Evolutionary conservation across 441 rosid genomes (phyloP).

Genomic region (Manihot esculenta): DNA sequence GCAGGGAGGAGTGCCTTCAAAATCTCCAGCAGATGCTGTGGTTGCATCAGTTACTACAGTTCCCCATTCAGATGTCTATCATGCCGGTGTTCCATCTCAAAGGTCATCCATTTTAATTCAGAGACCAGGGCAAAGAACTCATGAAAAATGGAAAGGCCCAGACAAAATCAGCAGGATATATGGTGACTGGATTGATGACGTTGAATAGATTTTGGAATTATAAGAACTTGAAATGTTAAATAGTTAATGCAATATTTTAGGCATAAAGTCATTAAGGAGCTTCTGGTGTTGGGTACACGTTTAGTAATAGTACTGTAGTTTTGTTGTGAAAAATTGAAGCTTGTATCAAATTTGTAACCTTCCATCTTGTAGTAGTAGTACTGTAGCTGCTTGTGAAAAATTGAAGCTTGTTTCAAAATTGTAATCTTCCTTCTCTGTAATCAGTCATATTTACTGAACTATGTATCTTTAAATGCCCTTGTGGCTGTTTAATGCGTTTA

Average conservation of each 20-base stretch:
- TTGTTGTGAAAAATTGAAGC: background rate
- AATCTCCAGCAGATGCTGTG: slow-evolving; percentile 46
- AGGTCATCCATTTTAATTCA: slow-evolving; percentile 51
- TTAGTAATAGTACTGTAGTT: background rate
- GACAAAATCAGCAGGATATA: slow-evolving; percentile 89
- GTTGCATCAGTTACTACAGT: slow-evolving; percentile 44
- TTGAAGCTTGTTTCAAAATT: slow-evolving; percentile 23
- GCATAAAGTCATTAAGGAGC: too few species aligned
- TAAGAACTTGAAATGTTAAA: background rate
- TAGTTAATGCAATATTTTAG: slow-evolving; percentile 8
- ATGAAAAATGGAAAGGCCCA: slow-evolving; percentile 94
- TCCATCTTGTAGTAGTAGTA: background rate
- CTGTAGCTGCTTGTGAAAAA: background rate
- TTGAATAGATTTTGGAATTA: slow-evolving; percentile 20
- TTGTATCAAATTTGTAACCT: background rate
- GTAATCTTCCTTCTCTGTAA: slow-evolving; percentile 25
- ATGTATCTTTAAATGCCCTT: slow-evolving; percentile 11
- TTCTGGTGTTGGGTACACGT: slow-evolving; percentile 1
- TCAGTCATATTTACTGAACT: slow-evolving; percentile 17
- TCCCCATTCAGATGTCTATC: slow-evolving; percentile 57
- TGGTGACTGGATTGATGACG: slow-evolving; percentile 96
- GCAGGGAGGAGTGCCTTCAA: slow-evolving; percentile 54
- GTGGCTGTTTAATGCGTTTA: too few species aligned
- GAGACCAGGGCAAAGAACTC: slow-evolving; percentile 67
- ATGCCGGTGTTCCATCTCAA: slow-evolving; percentile 63